Percentiles rank a stretch among this genome's conserved stretches.
Conservation (phyloP, 2,329 filamentous ascomycete genomes). For the Venturia asperata region DNA sequence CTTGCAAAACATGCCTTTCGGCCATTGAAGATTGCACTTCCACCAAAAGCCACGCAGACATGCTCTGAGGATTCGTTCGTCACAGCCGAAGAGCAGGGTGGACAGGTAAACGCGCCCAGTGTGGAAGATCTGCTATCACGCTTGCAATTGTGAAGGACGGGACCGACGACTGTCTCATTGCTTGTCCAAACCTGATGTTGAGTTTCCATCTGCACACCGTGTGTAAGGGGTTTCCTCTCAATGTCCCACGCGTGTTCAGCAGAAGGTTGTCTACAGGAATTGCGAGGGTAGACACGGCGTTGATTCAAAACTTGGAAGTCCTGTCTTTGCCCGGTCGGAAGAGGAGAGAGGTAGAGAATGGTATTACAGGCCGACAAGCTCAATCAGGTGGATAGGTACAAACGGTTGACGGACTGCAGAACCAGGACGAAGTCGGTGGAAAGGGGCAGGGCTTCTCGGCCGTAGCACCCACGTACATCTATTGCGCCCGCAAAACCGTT, state of each 20-base stretch:
- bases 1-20: not conserved
- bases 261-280: not conserved
- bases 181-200: not conserved
- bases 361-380: too few species aligned
- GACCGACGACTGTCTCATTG: not conserved
- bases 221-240: not conserved
- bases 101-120: not conserved
- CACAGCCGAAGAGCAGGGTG: not conserved
- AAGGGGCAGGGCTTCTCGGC: not conserved
- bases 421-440: not conserved
- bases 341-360: too few species aligned
- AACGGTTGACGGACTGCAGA: not conserved
- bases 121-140: not conserved
- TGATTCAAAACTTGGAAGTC: not conserved
- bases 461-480: too few species aligned
- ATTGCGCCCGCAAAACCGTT: too few species aligned
- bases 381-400: too few species aligned
- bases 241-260: not conserved
- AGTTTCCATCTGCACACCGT: not conserved
- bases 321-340: too few species aligned
- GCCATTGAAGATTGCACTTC: not conserved
- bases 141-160: not conserved
- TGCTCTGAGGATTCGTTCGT: not conserved
- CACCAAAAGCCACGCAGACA: not conserved
- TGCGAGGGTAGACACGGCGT: not conserved